Conservation (phyloP, 2,329 filamentous ascomycete species). For the Trichoderma pleuroti region DNA sequence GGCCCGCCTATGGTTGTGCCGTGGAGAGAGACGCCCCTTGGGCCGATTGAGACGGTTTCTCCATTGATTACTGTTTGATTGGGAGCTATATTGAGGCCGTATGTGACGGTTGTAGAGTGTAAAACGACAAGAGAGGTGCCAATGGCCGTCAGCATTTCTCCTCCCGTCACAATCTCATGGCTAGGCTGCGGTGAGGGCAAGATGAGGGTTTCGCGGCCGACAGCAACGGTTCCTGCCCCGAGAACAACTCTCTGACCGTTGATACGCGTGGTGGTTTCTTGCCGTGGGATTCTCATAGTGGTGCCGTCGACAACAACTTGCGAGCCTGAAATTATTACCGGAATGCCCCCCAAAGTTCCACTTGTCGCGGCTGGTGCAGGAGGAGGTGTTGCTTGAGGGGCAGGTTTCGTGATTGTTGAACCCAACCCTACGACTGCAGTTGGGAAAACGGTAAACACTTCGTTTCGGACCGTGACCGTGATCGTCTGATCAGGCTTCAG, state of each 20-base stretch:
- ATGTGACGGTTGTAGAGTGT: conserved; percentile 44
- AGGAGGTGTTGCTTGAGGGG: conserved; percentile 29
- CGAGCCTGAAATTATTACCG: conserved; percentile 41
- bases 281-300: conserved; percentile 40
- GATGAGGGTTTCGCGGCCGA: conserved; percentile 38
- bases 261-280: conserved; percentile 33
- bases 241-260: conserved; percentile 35
- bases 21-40: conserved; percentile 41
- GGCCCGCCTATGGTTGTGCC: conserved; percentile 44
- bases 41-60: conserved; percentile 50
- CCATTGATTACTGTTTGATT: conserved; percentile 44
- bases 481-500: conserved; percentile 37
- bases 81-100: conserved; percentile 36
- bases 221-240: conserved; percentile 34
- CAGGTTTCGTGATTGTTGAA: conserved; percentile 42
- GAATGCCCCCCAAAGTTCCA: conserved; percentile 38
- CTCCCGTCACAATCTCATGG: conserved; percentile 46
- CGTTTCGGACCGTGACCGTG: conserved; percentile 40
- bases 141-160: conserved; percentile 44
- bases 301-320: conserved; percentile 42
- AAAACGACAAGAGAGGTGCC: conserved; percentile 41
- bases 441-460: conserved; percentile 48
- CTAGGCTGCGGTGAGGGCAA: conserved; percentile 35
- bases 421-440: conserved; percentile 44
- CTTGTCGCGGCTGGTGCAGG: conserved; percentile 36